Percentiles rank a stretch among this genome's conserved stretches.
Conservation (phyloP, 192 early-diverging fungal genomes). For the Phycomyces blakesleeanus region DNA sequence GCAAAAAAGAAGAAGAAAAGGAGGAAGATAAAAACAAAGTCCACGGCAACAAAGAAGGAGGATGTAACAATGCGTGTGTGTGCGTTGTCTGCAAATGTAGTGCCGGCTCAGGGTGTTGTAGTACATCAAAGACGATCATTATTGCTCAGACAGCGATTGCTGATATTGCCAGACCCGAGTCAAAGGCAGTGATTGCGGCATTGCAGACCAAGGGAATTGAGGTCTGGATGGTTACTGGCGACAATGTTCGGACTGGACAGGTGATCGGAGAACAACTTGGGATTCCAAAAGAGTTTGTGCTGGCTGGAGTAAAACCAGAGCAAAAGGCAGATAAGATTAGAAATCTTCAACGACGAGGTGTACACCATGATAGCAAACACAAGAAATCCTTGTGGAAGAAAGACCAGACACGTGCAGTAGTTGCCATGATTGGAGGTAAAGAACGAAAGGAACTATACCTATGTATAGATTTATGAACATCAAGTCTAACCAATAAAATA, state of each 20-base stretch:
- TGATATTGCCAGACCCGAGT: slow-evolving; percentile 46
- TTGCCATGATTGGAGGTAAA: slow-evolving; percentile 79
- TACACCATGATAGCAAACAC: slow-evolving; percentile 16
- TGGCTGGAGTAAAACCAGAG: slow-evolving; percentile 67
- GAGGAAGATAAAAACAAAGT: not conserved
- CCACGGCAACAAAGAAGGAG: not conserved
- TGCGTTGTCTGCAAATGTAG: slow-evolving; percentile 36
- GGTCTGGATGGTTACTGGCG: slow-evolving; percentile 81
- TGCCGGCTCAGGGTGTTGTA: slow-evolving; percentile 21
- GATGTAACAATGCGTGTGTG: slow-evolving; percentile 29
- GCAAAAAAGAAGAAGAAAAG: not conserved
- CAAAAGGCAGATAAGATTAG: slow-evolving; percentile 66
- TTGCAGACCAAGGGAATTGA: slow-evolving; percentile 53
- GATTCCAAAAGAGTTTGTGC: slow-evolving; percentile 48
- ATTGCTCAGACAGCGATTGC: slow-evolving; percentile 40
- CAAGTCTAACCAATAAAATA: too few relatives aligned
- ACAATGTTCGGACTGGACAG: slow-evolving; percentile 58
- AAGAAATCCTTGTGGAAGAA: slow-evolving; percentile 16
- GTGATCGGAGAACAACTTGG: slow-evolving; percentile 64
- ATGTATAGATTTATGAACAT: too few relatives aligned
- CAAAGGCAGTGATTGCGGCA: slow-evolving; percentile 40
- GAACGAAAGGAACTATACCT: too few relatives aligned
- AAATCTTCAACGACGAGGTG: slow-evolving; percentile 44
- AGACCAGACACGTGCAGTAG: slow-evolving; percentile 36
- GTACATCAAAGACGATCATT: slow-evolving; percentile 36